Percentiles rank a stretch among this genome's conserved stretches.
Conservation (phyloP, 2,329 filamentous ascomycete species). For the Bipolaris gigantea region DNA sequence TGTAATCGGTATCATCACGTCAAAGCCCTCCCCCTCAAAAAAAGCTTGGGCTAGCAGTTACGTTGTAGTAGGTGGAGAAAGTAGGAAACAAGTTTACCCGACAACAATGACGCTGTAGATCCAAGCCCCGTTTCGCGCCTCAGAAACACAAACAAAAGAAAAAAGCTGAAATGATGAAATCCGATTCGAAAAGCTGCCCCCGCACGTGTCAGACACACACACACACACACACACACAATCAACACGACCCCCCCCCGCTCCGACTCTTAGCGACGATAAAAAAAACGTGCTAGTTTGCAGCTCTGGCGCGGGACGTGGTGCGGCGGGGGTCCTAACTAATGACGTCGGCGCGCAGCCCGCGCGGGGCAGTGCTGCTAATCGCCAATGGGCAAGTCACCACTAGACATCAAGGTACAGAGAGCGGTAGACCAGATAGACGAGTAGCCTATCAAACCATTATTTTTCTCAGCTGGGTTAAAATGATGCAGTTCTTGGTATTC, state of each 20-base stretch:
- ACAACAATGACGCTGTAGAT: not conserved
- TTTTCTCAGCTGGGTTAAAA: not conserved
- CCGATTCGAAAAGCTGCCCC: not conserved
- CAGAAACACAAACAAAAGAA: not conserved
- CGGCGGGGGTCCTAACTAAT: slow-evolving; percentile 2
- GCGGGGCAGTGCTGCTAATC: slow-evolving; percentile 7
- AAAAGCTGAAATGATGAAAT: not conserved
- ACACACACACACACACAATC: not conserved
- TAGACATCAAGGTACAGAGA: slow-evolving; percentile 15
- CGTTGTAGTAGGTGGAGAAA: not conserved
- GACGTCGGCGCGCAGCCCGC: slow-evolving; percentile 12
- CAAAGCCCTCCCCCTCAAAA: not conserved
- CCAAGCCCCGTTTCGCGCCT: not conserved
- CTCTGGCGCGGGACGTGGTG: not conserved
- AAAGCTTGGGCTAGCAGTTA: not conserved
- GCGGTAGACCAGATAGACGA: slow-evolving; percentile 2
- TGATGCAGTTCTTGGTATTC: slow-evolving; percentile 3
- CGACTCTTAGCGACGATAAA: not conserved
- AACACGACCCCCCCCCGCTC: not conserved
- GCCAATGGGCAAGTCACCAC: not conserved
- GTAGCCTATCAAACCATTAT: not conserved
- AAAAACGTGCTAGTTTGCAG: slow-evolving; percentile 2
- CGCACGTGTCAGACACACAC: slow-evolving; percentile 5
- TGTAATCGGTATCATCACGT: slow-evolving; percentile 72
- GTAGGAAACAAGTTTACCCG: not conserved